Conservation (phyloP, 257 asterid genomes). For the Fraxinus cuspidata region DNA sequence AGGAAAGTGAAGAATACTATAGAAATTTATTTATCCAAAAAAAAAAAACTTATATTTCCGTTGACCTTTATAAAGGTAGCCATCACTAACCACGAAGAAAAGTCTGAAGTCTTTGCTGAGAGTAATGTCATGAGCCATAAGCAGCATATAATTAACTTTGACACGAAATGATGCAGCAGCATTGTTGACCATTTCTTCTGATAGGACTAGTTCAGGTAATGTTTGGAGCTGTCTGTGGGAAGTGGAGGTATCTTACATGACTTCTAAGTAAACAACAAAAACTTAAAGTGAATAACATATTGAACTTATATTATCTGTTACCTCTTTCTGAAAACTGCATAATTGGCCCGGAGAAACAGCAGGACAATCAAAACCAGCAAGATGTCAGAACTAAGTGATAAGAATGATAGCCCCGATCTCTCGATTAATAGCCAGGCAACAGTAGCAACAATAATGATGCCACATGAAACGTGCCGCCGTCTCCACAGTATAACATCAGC, state of each 20-base stretch:
- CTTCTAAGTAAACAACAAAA: slow-evolving; percentile 5
- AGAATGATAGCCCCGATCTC: slow-evolving; percentile 79
- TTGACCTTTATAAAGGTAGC: slow-evolving; percentile 14
- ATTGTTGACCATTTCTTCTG: slow-evolving; percentile 93
- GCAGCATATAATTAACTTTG: slow-evolving; percentile 82
- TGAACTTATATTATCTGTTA: slow-evolving; percentile 30
- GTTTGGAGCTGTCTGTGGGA: slow-evolving; percentile 61
- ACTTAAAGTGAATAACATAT: slow-evolving; percentile 7
- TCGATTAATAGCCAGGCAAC: slow-evolving; percentile 78
- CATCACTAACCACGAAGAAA: slow-evolving; percentile 77
- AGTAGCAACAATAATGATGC: slow-evolving; percentile 70
- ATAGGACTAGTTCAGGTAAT: slow-evolving; percentile 80
- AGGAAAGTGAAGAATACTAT: neutral
- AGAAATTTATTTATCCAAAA: neutral
- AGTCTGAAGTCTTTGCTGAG: slow-evolving; percentile 91
- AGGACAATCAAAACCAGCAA: slow-evolving; percentile 71
- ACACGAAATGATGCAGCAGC: slow-evolving; percentile 95
- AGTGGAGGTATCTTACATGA: slow-evolving; percentile 28
- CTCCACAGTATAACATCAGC: slow-evolving; percentile 90
- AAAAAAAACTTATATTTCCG: neutral
- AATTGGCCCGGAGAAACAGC: slow-evolving; percentile 75
- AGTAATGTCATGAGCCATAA: slow-evolving; percentile 97
- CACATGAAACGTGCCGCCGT: slow-evolving; percentile 60
- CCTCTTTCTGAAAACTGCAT: slow-evolving; percentile 65
- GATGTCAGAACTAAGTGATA: slow-evolving; percentile 75